phyloP scores from a whole-genome alignment of 1,284 basidiomycete species.

The Leccinum insolens region DNA sequence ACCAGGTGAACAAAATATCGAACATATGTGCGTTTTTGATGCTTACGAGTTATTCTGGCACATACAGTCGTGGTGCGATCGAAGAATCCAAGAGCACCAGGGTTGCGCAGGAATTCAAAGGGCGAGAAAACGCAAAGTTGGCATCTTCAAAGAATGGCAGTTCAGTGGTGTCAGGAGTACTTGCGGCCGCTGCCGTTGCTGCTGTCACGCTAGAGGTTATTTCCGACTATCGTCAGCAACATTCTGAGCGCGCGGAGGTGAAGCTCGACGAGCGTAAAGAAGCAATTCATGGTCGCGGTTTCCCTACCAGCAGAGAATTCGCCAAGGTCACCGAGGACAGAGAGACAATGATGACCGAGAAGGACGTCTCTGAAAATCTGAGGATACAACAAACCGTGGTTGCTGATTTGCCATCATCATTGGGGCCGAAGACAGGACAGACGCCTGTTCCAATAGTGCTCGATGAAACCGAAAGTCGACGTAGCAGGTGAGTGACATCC shows the following conservation, averaged over 20 bases:
- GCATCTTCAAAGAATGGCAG: constrained; percentile 9
- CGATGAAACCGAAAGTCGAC: neutral
- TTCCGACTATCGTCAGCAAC: constrained; percentile 11
- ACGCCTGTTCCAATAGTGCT: neutral
- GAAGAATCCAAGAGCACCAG: neutral
- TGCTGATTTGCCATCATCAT: neutral
- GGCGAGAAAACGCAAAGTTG: neutral
- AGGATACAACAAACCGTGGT: neutral
- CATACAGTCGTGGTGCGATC: neutral
- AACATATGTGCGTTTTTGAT: neutral
- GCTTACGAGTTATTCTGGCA: constrained; percentile 13
- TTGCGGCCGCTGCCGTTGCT: constrained; percentile 17
- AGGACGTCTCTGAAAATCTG: neutral
- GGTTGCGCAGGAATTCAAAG: neutral
- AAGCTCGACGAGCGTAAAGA: constrained; percentile 1
- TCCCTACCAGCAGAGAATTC: neutral
- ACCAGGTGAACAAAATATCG: constrained; percentile 8
- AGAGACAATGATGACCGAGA: neutral
- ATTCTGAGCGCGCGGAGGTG: neutral
- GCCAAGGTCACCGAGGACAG: neutral
- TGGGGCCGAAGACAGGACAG: neutral
- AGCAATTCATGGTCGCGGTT: neutral
- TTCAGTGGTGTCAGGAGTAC: constrained; percentile 12
- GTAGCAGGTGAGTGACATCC: constrained; percentile 1
- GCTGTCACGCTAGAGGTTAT: constrained; percentile 16